Base-by-base conservation (phyloP, 768 basidiomycete genomes). In the Termitomyces sp. region DNA sequence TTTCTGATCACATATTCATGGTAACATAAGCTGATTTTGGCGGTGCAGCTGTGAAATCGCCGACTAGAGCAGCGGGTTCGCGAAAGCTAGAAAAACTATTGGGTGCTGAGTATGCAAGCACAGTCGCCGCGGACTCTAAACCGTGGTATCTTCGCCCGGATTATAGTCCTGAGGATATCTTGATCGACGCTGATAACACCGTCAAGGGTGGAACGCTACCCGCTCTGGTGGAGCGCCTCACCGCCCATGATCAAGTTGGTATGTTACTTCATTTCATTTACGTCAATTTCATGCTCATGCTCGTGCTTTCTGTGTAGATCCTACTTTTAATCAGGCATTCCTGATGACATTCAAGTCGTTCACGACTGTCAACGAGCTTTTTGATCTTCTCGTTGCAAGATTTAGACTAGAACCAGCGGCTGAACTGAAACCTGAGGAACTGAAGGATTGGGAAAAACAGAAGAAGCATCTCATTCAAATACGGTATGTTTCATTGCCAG, bases 321-420 rank as follows among this genome's bases (percentile, higher is more conserved):
- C 86, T 0, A 81, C 82, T 7, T 96, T 88, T 72, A 90, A 80
- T 69, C 87, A 88, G 68, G 87, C 94, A 0, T 98, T 98, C 81
- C 73, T 98, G 62, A 88, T 97, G 84, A 97, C 96, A 0, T 97
- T 92, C 78, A 92, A 94, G 67, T 94, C 93, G 0, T 98, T 98
- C 71, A 92, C 91, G 16, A 87, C 86, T 5, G 76, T 90, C 46
- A 83, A 90, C 56, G 87, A 93, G 48, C 74, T 98, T 9, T 87
- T 96, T 55, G 86, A 93, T 57, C 77, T 89, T 18, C 84, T 98
- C 20, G 81, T 90, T 7, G 78, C 81, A 44, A 85, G 96, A 18
- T 98, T 94, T 73, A 78, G 80, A 64, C 87, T 94, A 27, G 77
- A 82, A 49, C 79, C 90, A 24, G 96, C 94, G 0, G 77, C 80